Evolutionary conservation across 2,329 filamentous ascomycete species (phyloP).

Genomic region (Rhynchosporium secalis): DNA sequence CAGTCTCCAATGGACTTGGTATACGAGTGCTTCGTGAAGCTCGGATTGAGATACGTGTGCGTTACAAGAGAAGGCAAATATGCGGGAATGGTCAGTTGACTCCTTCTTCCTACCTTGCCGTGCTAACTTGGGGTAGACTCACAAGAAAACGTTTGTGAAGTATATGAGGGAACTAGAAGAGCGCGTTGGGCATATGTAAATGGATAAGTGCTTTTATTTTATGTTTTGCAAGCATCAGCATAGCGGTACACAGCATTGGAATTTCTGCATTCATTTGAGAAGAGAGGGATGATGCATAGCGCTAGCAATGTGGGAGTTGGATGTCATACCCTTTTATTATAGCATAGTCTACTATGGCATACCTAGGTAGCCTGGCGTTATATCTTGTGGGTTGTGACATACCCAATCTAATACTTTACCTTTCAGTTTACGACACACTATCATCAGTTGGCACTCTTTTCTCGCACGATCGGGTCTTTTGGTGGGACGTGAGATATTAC

Average conservation of each 20-base stretch:
- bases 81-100: conserved; percentile 73
- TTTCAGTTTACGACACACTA: not conserved
- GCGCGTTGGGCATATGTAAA: conserved; percentile 31
- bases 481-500: not conserved
- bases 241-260: conserved; percentile 12
- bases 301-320: conserved; percentile 10
- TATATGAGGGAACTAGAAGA: conserved; percentile 85
- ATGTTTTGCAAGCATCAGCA: conserved; percentile 16
- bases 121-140: conserved; percentile 53
- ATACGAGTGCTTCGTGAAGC: conserved; percentile 93
- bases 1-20: conserved; percentile 90
- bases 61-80: conserved; percentile 82
- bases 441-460: not conserved
- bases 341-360: conserved; percentile 19
- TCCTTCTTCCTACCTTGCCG: not conserved
- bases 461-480: not conserved
- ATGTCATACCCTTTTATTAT: conserved; percentile 17
- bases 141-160: conserved; percentile 96
- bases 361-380: conserved; percentile 13
- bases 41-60: conserved; percentile 90
- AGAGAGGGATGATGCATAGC: not conserved
- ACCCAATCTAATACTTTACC: not conserved
- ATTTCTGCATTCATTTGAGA: conserved; percentile 15
- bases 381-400: not conserved
- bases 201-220: not conserved